A percentile compares a stretch with the other conserved stretches of the same genome.
phyloP scores from a whole-genome alignment of 1,284 basidiomycete genomes.

The Leccinum fallax region DNA sequence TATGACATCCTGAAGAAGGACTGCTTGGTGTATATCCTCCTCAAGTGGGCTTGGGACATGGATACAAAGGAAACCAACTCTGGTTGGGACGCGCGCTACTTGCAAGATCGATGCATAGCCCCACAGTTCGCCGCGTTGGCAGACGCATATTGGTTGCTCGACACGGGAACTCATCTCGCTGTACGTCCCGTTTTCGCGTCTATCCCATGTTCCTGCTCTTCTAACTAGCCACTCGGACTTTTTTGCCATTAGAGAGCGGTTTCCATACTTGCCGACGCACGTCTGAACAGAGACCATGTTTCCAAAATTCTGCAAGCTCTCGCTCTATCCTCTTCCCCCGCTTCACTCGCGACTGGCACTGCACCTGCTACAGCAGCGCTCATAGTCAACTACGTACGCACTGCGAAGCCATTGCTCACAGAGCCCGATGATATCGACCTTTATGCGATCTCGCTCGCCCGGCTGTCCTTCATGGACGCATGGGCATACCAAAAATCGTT shows the following conservation, averaged over 20 bases:
- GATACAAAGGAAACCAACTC: constrained; percentile 55
- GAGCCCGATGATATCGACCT: constrained; percentile 68
- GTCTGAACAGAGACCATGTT: constrained; percentile 70
- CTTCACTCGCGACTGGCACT: constrained; percentile 30
- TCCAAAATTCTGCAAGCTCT: constrained; percentile 75
- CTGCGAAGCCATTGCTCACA: constrained; percentile 65
- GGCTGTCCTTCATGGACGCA: constrained; percentile 63
- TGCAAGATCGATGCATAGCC: constrained; percentile 58
- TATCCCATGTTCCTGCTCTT: background rate
- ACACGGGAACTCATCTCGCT: constrained; percentile 60
- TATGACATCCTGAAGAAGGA: constrained; percentile 79
- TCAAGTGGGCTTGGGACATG: constrained; percentile 74
- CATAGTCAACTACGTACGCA: constrained; percentile 68
- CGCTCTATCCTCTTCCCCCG: constrained; percentile 50
- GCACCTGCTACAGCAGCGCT: constrained; percentile 36
- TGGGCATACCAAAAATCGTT: constrained; percentile 76
- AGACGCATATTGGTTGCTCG: constrained; percentile 80
- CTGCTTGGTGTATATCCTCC: constrained; percentile 73
- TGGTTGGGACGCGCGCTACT: constrained; percentile 45
- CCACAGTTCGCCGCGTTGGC: constrained; percentile 71
- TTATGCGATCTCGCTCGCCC: constrained; percentile 66
- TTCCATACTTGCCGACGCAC: constrained; percentile 68
- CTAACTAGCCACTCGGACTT: background rate
- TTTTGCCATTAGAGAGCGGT: constrained; percentile 55
- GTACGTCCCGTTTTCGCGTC: constrained; percentile 46